phyloP scores from a whole-genome alignment of 768 basidiomycete species.

The Leccinum sublutescens region DNA sequence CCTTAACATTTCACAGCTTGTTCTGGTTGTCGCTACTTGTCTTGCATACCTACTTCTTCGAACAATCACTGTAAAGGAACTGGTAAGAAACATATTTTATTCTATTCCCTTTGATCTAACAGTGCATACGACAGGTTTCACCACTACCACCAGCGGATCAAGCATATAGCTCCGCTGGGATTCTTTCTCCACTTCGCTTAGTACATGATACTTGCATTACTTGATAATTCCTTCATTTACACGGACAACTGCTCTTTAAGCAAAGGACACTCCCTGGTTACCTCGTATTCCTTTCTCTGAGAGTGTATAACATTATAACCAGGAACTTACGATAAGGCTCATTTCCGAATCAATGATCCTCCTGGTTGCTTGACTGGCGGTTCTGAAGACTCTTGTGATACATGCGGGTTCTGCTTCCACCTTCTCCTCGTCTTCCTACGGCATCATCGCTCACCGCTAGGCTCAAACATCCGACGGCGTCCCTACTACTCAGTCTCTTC shows the following conservation, averaged over 20 bases:
- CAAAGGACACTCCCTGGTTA: not conserved
- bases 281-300: not conserved
- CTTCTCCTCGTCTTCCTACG: too few relatives aligned
- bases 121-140: constrained; percentile 20
- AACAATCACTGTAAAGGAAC: constrained; percentile 67
- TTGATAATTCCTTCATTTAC: constrained; percentile 5
- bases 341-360: not conserved
- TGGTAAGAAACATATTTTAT: constrained; percentile 21
- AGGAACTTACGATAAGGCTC: not conserved
- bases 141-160: constrained; percentile 31
- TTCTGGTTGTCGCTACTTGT: constrained; percentile 84
- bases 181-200: not conserved
- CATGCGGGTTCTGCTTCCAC: too few relatives aligned
- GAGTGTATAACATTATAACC: not conserved
- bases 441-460: too few relatives aligned
- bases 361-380: too few relatives aligned
- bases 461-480: too few relatives aligned
- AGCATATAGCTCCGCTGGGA: constrained; percentile 22
- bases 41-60: constrained; percentile 76
- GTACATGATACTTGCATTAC: constrained; percentile 3
- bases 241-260: constrained; percentile 5
- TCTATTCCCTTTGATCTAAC: constrained; percentile 1
- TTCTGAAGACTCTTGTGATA: not conserved
- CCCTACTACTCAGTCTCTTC: too few relatives aligned
- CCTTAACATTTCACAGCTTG: constrained; percentile 75